Percentiles rank a stretch among this genome's conserved stretches.
phyloP scores from a whole-genome alignment of 2,329 filamentous ascomycete genomes.

The Sphaerulina populicola region DNA sequence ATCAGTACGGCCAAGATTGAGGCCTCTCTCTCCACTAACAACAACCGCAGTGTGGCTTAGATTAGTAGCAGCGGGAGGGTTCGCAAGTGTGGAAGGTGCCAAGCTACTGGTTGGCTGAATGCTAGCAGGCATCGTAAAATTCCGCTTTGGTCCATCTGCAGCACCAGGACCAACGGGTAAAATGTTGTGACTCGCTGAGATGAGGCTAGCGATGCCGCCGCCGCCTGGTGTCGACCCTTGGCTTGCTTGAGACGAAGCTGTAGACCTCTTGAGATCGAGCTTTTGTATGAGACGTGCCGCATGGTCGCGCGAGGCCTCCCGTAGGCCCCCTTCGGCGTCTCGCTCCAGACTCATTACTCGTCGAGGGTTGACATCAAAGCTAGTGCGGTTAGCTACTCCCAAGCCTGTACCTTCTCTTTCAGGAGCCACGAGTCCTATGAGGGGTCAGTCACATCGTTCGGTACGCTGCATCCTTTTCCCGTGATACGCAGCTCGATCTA shows the following conservation, averaged over 20 bases:
- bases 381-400: constrained; percentile 52
- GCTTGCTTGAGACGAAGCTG: constrained; percentile 36
- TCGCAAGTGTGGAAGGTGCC: constrained; percentile 73
- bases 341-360: constrained; percentile 44
- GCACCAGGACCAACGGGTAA: constrained; percentile 54
- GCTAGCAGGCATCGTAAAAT: constrained; percentile 37
- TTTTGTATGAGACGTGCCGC: constrained; percentile 86
- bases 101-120: constrained; percentile 49
- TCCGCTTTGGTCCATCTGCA: constrained; percentile 24
- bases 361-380: constrained; percentile 58
- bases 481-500: too few relatives aligned
- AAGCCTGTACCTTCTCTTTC: constrained; percentile 34
- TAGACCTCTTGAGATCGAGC: constrained; percentile 74
- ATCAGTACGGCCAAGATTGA: constrained; percentile 52
- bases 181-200: constrained; percentile 73
- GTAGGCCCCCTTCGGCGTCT: constrained; percentile 43
- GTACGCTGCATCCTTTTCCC: too few relatives aligned
- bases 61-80: constrained; percentile 72
- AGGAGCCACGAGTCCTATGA: constrained; percentile 33
- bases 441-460: too few relatives aligned
- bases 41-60: constrained; percentile 79
- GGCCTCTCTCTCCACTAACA: constrained; percentile 65
- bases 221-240: constrained; percentile 35
- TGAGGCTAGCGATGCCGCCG: constrained; percentile 71
- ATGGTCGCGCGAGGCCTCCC: constrained; percentile 69